Evolutionary conservation across 2,329 filamentous ascomycete species (phyloP).

Genomic region (Diaporthe destruens): DNA sequence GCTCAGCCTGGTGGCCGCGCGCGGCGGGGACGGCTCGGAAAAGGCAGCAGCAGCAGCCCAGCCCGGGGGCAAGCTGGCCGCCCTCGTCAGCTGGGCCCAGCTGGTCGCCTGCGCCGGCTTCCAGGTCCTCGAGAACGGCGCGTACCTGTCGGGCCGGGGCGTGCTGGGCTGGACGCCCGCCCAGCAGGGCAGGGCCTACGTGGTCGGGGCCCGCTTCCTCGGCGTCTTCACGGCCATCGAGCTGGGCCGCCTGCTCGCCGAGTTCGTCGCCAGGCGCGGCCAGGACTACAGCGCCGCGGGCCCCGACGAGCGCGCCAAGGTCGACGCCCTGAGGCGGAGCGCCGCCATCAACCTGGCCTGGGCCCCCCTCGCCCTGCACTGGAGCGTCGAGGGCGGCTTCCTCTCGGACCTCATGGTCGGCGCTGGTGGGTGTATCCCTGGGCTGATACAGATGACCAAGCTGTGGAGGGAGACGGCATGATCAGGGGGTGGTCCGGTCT

Average conservation of each 20-base stretch:
- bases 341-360: conserved; percentile 79
- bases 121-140: conserved; percentile 86
- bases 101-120: conserved; percentile 76
- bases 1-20: conserved; percentile 51
- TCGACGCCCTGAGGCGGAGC: conserved; percentile 71
- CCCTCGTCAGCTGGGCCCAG: conserved; percentile 73
- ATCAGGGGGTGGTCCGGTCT: not conserved
- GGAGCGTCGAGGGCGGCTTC: conserved; percentile 76
- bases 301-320: conserved; percentile 61
- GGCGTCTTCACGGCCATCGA: conserved; percentile 82
- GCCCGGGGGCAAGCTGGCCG: conserved; percentile 57
- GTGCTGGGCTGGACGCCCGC: conserved; percentile 71
- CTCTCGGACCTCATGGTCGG: conserved; percentile 57
- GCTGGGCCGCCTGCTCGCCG: conserved; percentile 72
- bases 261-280: conserved; percentile 56
- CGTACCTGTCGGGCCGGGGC: conserved; percentile 80
- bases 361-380: conserved; percentile 87
- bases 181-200: conserved; percentile 71
- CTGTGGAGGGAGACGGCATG: conserved; percentile 58
- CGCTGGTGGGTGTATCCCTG: conserved; percentile 59
- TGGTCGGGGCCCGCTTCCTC: conserved; percentile 86
- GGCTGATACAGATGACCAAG: conserved; percentile 59
- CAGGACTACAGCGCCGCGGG: conserved; percentile 53
- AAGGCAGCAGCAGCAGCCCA: conserved; percentile 50
- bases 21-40: conserved; percentile 44